Conservation (phyloP, 169 alveolate species). For the Cryptosporidium ryanae region DNA sequence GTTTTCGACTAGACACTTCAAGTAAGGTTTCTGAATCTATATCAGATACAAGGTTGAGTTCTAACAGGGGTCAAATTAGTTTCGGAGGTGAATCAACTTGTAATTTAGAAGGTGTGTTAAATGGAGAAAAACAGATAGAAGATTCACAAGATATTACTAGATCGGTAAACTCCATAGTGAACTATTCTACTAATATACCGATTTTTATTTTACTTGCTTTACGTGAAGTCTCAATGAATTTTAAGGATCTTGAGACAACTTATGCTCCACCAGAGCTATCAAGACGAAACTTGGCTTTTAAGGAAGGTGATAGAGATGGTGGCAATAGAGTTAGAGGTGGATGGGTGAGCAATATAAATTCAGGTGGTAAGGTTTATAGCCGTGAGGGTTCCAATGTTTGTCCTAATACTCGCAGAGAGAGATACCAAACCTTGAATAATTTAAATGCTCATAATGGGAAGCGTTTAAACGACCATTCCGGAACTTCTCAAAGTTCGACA, state of each 20-base stretch:
- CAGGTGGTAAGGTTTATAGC: slow-evolving; percentile 10
- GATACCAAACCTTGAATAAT: slow-evolving; percentile 19
- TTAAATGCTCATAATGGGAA: slow-evolving; percentile 14
- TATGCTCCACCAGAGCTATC: slow-evolving; percentile 59
- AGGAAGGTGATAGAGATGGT: slow-evolving; percentile 55
- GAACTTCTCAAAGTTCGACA: slow-evolving; percentile 5
- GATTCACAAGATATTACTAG: no score
- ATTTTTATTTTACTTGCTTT: slow-evolving; percentile 40
- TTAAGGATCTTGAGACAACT: background rate
- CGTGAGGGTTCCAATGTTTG: slow-evolving; percentile 27
- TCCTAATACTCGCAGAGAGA: slow-evolving; percentile 40
- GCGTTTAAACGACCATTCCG: slow-evolving; percentile 13
- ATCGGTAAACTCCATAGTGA: no score
- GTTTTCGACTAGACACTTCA: background rate
- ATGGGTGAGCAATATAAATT: slow-evolving; percentile 26
- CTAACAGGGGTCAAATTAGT: background rate
- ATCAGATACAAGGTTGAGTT: background rate
- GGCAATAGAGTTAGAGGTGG: slow-evolving; percentile 38
- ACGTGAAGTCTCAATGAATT: slow-evolving; percentile 11
- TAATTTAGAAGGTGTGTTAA: background rate
- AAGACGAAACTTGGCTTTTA: slow-evolving; percentile 33
- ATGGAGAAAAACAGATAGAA: no score
- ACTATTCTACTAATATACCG: slow-evolving; percentile 1
- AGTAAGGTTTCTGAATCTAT: background rate
- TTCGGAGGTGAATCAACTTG: background rate